Conservation (phyloP, 805 yeast species). For the Wickerhamiella kurtzmanii region DNA sequence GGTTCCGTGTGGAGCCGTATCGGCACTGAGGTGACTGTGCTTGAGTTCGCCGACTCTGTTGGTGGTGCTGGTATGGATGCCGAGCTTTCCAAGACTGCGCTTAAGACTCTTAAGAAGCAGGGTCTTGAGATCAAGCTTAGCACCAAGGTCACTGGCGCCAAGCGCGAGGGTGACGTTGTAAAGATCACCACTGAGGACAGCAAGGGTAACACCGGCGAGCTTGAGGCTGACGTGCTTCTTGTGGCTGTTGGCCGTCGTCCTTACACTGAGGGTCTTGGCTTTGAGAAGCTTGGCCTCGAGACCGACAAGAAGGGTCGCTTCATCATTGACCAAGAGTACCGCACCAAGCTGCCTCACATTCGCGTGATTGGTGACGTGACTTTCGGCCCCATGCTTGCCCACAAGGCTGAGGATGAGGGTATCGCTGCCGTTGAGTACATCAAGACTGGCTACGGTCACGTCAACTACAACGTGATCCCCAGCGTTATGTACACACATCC, state of each 20-base stretch:
- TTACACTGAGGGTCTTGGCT: conserved; percentile 75
- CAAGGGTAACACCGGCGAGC: conserved; percentile 68
- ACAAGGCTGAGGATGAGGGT: conserved; percentile 99
- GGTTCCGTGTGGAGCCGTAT: conserved; percentile 94
- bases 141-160: conserved; percentile 81
- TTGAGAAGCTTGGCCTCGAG: conserved; percentile 82
- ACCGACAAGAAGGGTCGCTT: conserved; percentile 84
- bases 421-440: conserved; percentile 95
- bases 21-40: conserved; percentile 88
- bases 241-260: conserved; percentile 99
- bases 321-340: conserved; percentile 86
- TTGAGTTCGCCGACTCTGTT: conserved; percentile 79
- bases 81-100: conserved; percentile 83
- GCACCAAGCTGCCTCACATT: conserved; percentile 83
- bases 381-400: conserved; percentile 98
- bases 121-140: conserved; percentile 87
- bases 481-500: conserved; percentile 99
- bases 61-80: conserved; percentile 99
- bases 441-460: conserved; percentile 91
- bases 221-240: conserved; percentile 84
- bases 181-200: conserved; percentile 78
- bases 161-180: conserved; percentile 78
- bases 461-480: conserved; percentile 94
- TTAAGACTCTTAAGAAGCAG: conserved; percentile 84
- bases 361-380: conserved; percentile 98